Conservation (phyloP, 2,329 filamentous ascomycete species). For the Massarina eburnea region DNA sequence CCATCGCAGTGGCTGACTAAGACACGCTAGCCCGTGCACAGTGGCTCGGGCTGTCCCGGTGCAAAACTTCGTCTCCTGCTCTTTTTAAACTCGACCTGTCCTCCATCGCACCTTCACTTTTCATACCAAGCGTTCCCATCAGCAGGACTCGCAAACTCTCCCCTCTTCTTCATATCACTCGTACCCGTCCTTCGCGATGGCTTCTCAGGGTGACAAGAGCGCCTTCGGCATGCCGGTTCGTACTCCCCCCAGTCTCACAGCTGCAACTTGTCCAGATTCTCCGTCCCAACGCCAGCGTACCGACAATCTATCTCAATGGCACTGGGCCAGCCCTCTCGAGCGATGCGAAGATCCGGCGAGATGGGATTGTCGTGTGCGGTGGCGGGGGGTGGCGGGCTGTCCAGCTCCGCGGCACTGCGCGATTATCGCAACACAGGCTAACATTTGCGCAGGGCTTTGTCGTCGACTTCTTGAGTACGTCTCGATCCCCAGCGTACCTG, state of each 20-base stretch:
- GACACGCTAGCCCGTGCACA: neutral
- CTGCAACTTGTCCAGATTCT: constrained; percentile 21
- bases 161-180: constrained; percentile 36
- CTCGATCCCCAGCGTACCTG: constrained; percentile 10
- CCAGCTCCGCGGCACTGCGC: constrained; percentile 17
- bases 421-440: constrained; percentile 27
- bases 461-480: constrained; percentile 99
- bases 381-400: constrained; percentile 18
- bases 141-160: constrained; percentile 15
- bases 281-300: constrained; percentile 14
- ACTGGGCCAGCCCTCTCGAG: constrained; percentile 19
- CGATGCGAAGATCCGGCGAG: constrained; percentile 18
- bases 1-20: constrained; percentile 1
- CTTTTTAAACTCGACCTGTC: constrained; percentile 1
- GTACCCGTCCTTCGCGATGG: constrained; percentile 43
- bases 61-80: neutral
- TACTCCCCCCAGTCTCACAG: constrained; percentile 10
- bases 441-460: constrained; percentile 72
- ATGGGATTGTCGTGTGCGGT: constrained; percentile 21
- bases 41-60: neutral
- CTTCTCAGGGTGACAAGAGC: constrained; percentile 55
- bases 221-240: constrained; percentile 55
- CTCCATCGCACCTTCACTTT: constrained; percentile 4
- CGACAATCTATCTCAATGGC: constrained; percentile 31
- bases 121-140: constrained; percentile 2